These are phyloP conservation scores for Ascochyta koolunga DNA, from an alignment of 2,329 filamentous ascomycete species.

Conservation along the genomic window DNA sequence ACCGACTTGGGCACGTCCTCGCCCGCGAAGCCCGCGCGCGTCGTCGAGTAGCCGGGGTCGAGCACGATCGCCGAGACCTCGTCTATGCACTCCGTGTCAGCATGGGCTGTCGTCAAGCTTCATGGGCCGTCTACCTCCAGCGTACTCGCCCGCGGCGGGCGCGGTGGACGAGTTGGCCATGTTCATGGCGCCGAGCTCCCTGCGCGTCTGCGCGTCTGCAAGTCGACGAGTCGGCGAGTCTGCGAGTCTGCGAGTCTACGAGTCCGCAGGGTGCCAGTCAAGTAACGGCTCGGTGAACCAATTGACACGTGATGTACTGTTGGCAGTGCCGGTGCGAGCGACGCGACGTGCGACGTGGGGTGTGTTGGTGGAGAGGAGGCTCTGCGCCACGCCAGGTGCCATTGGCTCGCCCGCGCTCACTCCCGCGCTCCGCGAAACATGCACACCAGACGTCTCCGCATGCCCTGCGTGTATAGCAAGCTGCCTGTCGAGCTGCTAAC, in stretches of 20 bases:
- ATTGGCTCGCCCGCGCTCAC: constrained; percentile 14
- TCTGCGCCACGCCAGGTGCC: constrained; percentile 5
- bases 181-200: constrained; percentile 40
- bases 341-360: constrained; percentile 23
- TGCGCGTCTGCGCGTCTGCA: constrained; percentile 18
- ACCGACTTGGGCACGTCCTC: constrained; percentile 97
- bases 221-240: too few relatives aligned
- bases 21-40: constrained; percentile 93
- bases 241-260: constrained; percentile 18
- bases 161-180: constrained; percentile 46
- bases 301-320: constrained; percentile 37
- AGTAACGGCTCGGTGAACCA: background rate
- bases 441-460: constrained; percentile 15
- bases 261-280: background rate
- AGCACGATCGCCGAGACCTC: constrained; percentile 97
- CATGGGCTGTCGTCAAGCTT: constrained; percentile 8
- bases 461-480: background rate
- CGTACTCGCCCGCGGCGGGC: constrained; percentile 54
- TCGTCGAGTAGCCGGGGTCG: constrained; percentile 89
- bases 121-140: constrained; percentile 46
- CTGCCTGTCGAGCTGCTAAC: too few relatives aligned
- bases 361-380: constrained; percentile 34
- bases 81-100: constrained; percentile 62
- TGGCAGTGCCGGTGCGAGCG: constrained; percentile 6
- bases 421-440: constrained; percentile 17